phyloP scores from a whole-genome alignment of 1,139 yeast genomes.

The Sugiyamaella paludigena region DNA sequence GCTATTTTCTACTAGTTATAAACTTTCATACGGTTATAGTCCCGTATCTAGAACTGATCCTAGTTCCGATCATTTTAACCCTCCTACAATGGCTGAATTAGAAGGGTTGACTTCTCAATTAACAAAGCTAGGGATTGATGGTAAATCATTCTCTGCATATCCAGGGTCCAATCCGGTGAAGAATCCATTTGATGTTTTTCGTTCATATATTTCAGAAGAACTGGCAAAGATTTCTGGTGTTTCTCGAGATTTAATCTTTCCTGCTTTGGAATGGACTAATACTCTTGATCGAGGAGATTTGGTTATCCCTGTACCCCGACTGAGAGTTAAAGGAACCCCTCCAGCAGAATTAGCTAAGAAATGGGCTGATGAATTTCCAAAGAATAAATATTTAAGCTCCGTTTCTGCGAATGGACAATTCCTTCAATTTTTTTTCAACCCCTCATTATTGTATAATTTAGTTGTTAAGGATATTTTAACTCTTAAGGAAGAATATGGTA shows the following conservation, averaged over 20 bases:
- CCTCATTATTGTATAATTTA: conserved; percentile 60
- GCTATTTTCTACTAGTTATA: not conserved
- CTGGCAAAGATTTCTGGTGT: conserved; percentile 72
- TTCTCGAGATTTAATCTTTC: conserved; percentile 64
- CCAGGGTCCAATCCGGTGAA: conserved; percentile 64
- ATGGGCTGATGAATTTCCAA: conserved; percentile 58
- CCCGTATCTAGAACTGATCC: conserved; percentile 10
- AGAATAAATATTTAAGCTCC: conserved; percentile 61
- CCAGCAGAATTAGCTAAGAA: conserved; percentile 82
- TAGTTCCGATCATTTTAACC: conserved; percentile 13
- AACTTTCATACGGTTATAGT: conserved; percentile 8
- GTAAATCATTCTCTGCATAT: conserved; percentile 25
- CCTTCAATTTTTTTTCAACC: conserved; percentile 81
- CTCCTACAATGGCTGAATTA: conserved; percentile 33
- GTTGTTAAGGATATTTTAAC: conserved; percentile 70
- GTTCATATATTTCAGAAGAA: conserved; percentile 84
- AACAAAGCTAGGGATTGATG: conserved; percentile 33
- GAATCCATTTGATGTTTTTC: conserved; percentile 77
- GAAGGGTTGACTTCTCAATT: conserved; percentile 31
- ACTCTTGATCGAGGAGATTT: conserved; percentile 87
- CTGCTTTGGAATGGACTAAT: conserved; percentile 85
- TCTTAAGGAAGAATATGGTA: conserved; percentile 64
- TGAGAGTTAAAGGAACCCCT: conserved; percentile 81
- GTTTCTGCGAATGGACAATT: conserved; percentile 88
- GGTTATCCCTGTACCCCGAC: conserved; percentile 87